These are phyloP conservation scores for Backusella mclennaniae DNA, from an alignment of 192 early-diverging fungal genomes.

Conservation along the genomic window DNA sequence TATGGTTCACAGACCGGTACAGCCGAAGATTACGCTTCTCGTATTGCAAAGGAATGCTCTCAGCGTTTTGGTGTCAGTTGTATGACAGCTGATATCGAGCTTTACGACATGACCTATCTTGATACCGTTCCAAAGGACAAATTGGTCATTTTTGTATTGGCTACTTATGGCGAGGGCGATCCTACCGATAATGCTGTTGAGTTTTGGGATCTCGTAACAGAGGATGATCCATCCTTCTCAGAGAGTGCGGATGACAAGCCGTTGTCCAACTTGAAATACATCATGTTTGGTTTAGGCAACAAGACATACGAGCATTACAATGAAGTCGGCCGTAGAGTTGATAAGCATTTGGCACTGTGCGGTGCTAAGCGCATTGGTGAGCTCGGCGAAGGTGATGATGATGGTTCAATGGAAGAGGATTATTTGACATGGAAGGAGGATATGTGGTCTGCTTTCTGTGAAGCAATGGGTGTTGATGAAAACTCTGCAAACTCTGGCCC, in stretches of 20 bases:
- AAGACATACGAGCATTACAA: conserved; percentile 93
- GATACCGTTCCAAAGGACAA: conserved; percentile 63
- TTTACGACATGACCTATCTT: conserved; percentile 88
- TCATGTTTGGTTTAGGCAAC: conserved; percentile 86
- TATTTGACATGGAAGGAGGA: conserved; percentile 93
- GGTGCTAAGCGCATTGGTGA: conserved; percentile 81
- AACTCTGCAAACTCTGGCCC: conserved; percentile 16
- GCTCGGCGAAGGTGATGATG: conserved; percentile 96
- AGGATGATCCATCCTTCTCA: conserved; percentile 69
- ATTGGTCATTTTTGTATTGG: conserved; percentile 89
- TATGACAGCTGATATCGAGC: conserved; percentile 86
- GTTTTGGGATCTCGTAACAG: conserved; percentile 85
- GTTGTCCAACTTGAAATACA: conserved; percentile 54
- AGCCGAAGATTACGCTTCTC: conserved; percentile 94
- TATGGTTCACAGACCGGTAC: conserved; percentile 99
- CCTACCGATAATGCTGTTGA: conserved; percentile 98
- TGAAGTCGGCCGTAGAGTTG: conserved; percentile 70
- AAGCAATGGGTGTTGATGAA: conserved; percentile 69
- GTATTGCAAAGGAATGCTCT: conserved; percentile 82
- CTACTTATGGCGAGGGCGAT: conserved; percentile 97
- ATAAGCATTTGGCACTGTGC: conserved; percentile 62
- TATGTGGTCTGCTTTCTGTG: conserved; percentile 74
- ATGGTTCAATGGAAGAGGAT: conserved; percentile 93
- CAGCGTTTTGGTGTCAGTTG: conserved; percentile 70
- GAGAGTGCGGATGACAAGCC: conserved; percentile 58